A percentile compares a stretch with the other conserved stretches of the same genome.
These are phyloP conservation scores for Ogataea hybrid DNA, from an alignment of 1,139 yeast genomes.

Conservation along the genomic window DNA sequence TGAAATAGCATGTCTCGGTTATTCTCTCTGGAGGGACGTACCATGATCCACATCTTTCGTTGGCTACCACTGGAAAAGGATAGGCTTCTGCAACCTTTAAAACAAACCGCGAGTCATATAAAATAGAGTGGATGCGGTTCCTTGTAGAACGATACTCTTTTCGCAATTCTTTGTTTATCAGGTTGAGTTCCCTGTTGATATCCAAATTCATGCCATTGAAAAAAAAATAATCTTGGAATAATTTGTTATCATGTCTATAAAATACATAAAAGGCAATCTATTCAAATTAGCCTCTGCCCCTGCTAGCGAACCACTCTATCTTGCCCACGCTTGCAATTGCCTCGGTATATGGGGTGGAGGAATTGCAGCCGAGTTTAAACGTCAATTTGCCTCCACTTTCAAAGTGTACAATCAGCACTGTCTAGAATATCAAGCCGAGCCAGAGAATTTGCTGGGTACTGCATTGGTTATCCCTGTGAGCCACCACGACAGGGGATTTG, in stretches of 20 bases:
- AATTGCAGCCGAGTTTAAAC: conserved; percentile 54
- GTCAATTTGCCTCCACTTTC: conserved; percentile 51
- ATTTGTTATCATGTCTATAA: conserved; percentile 19
- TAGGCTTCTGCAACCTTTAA: conserved; percentile 31
- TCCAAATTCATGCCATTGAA: conserved; percentile 12
- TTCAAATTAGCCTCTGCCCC: conserved; percentile 38
- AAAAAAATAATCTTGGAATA: not conserved
- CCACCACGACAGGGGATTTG: conserved; percentile 33
- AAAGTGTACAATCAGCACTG: conserved; percentile 49
- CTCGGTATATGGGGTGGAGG: conserved; percentile 88
- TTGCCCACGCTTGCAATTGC: conserved; percentile 80
- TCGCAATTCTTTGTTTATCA: conserved; percentile 37
- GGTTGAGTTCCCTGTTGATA: conserved; percentile 8
- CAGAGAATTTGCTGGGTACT: conserved; percentile 49
- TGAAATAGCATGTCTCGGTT: conserved; percentile 63
- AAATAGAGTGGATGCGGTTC: conserved; percentile 70
- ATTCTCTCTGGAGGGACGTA: conserved; percentile 51
- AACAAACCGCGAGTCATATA: conserved; percentile 54
- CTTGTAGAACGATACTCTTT: conserved; percentile 55
- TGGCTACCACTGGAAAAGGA: conserved; percentile 54
- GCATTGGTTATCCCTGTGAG: conserved; percentile 45
- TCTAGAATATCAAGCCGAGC: conserved; percentile 29
- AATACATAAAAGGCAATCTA: conserved; percentile 61
- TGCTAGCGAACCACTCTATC: conserved; percentile 33
- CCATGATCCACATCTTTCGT: conserved; percentile 90